Conservation (phyloP, 2,329 filamentous ascomycete species). For the Leptographium radiaticola region DNA sequence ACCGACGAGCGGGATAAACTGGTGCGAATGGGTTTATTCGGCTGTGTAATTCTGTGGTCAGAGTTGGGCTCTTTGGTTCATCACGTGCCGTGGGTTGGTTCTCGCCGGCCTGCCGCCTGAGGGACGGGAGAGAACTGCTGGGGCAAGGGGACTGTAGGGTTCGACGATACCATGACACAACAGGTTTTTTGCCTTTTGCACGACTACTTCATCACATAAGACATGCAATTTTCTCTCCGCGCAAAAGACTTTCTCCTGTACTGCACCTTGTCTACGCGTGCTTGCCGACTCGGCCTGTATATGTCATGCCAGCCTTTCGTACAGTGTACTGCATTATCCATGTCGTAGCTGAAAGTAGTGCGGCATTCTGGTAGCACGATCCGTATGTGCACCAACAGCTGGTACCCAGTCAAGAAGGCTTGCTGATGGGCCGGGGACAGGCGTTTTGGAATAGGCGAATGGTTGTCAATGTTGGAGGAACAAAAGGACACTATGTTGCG, state of each 20-base stretch:
- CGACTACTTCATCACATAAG: slow-evolving; percentile 1
- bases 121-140: neutral
- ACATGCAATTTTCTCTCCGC: neutral
- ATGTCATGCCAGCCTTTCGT: too few species aligned
- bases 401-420: too few species aligned
- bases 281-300: too few species aligned
- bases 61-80: neutral
- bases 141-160: neutral
- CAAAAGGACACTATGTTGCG: too few species aligned
- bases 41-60: slow-evolving; percentile 1
- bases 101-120: neutral
- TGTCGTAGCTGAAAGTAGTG: too few species aligned
- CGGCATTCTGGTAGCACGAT: too few species aligned
- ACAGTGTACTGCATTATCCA: too few species aligned
- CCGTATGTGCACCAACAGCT: too few species aligned
- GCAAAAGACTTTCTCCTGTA: neutral
- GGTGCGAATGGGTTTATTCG: slow-evolving; percentile 1
- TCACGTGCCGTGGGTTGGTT: neutral
- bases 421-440: too few species aligned
- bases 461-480: too few species aligned
- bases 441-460: too few species aligned
- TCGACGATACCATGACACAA: slow-evolving; percentile 7
- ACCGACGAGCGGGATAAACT: neutral
- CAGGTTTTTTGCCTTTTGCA: neutral
- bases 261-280: neutral